Conservation (phyloP, 768 basidiomycete genomes). For the Cystobasidium ongulense region DNA sequence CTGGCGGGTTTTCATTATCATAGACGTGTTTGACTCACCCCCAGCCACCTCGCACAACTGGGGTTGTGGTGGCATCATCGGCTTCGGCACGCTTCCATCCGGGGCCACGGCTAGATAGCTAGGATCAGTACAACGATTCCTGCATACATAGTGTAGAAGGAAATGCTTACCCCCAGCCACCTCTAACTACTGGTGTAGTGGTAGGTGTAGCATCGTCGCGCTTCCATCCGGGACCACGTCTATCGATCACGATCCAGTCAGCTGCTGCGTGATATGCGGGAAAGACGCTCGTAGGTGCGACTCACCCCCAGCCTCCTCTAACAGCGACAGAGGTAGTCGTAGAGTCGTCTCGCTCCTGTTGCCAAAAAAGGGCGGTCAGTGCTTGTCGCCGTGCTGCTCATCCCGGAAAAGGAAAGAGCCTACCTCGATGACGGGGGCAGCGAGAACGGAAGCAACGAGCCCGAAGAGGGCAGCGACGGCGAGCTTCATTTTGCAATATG, state of each 20-base stretch:
- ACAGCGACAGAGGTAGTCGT: background rate
- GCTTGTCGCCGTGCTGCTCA: background rate
- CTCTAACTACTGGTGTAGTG: background rate
- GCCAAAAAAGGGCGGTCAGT: background rate
- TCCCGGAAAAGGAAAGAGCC: constrained; percentile 17
- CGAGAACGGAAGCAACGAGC: constrained; percentile 19
- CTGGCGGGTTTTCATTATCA: no score
- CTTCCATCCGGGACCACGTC: background rate
- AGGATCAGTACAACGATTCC: no score
- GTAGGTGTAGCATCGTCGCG: background rate
- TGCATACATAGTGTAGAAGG: no score
- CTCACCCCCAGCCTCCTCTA: constrained; percentile 21
- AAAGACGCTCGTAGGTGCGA: background rate
- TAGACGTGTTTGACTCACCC: background rate
- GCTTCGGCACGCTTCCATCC: background rate
- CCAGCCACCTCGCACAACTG: constrained; percentile 5
- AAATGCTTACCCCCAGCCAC: constrained; percentile 7
- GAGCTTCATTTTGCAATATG: constrained; percentile 20
- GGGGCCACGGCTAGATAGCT: background rate
- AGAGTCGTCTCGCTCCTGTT: constrained; percentile 13
- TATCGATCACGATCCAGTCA: background rate
- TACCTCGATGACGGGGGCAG: constrained; percentile 29
- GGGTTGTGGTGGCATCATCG: background rate
- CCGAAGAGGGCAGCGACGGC: constrained; percentile 4
- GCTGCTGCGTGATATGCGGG: background rate